Evolutionary conservation across 2,329 filamentous ascomycete genomes (phyloP).

Genomic region (Cladorrhinum sp.): DNA sequence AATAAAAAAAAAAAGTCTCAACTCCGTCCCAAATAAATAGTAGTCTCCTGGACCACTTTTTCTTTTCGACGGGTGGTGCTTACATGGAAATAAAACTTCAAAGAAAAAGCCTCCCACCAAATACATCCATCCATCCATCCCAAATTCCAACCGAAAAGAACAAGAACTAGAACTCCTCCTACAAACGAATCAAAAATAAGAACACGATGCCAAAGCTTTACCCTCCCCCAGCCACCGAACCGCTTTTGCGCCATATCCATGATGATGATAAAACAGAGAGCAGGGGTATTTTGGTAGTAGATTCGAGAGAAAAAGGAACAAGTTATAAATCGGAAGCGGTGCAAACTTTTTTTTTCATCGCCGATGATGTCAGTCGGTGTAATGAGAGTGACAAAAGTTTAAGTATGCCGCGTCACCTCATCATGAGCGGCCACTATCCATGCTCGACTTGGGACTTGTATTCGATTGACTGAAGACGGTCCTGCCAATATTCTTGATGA

Average conservation of each 20-base stretch:
- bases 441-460: constrained; percentile 50
- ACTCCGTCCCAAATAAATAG: background rate
- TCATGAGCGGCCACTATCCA: constrained; percentile 34
- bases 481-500: constrained; percentile 54
- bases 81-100: background rate
- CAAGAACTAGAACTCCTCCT: background rate
- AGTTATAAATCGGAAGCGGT: background rate
- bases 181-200: background rate
- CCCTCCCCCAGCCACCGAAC: background rate
- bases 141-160: background rate
- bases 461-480: constrained; percentile 56
- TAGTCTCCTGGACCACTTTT: background rate
- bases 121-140: background rate
- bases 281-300: constrained; percentile 1
- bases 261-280: background rate
- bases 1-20: background rate
- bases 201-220: background rate
- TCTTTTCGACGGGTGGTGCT: background rate
- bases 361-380: no score
- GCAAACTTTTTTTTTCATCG: no score
- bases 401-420: background rate
- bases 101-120: background rate
- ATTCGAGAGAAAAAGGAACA: constrained; percentile 5
- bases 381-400: background rate
- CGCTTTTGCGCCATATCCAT: constrained; percentile 1